A percentile compares a stretch with the other conserved stretches of the same genome.
Evolutionary conservation across 768 basidiomycete genomes (phyloP).

Genomic region (Macrolepiota albuminosa): DNA sequence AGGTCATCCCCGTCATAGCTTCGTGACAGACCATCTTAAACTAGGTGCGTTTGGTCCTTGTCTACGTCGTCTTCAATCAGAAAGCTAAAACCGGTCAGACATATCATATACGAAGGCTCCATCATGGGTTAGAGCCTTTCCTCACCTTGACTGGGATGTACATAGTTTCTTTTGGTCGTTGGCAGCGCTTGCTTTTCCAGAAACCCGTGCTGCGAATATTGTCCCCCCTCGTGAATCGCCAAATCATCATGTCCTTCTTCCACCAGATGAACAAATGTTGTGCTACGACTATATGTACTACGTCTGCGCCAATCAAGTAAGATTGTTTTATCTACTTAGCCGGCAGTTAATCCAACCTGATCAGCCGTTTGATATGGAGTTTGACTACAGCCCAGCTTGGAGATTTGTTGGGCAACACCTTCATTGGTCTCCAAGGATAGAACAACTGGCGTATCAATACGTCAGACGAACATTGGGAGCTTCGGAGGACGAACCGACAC

Average conservation of each 20-base stretch:
- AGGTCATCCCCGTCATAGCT: conserved; percentile 33
- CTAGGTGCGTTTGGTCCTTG: conserved; percentile 27
- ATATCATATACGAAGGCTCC: conserved; percentile 50
- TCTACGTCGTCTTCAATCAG: conserved; percentile 9
- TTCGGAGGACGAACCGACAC: conserved; percentile 32
- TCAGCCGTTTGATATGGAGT: conserved; percentile 51
- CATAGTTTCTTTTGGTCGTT: conserved; percentile 43
- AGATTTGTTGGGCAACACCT: conserved; percentile 48
- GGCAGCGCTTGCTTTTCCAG: conserved; percentile 42
- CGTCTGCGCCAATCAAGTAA: conserved; percentile 41
- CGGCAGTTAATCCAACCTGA: conserved; percentile 3
- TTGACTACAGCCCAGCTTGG: conserved; percentile 58
- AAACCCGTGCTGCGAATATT: conserved; percentile 33
- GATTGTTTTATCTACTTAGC: conserved; percentile 8
- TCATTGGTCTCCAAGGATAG: conserved; percentile 41
- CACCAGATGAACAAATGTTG: conserved; percentile 46
- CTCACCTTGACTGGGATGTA: conserved; percentile 38
- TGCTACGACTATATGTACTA: conserved; percentile 54
- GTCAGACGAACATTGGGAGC: conserved; percentile 40
- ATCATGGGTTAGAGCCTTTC: conserved; percentile 43
- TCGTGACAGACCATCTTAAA: conserved; percentile 29
- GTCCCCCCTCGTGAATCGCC: conserved; percentile 37
- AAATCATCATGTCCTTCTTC: conserved; percentile 34
- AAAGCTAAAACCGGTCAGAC: conserved; percentile 26
- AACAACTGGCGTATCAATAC: conserved; percentile 39